These are phyloP conservation scores for Murraya koenigii DNA, from an alignment of 345 rosid genomes.

Conservation along the genomic window DNA sequence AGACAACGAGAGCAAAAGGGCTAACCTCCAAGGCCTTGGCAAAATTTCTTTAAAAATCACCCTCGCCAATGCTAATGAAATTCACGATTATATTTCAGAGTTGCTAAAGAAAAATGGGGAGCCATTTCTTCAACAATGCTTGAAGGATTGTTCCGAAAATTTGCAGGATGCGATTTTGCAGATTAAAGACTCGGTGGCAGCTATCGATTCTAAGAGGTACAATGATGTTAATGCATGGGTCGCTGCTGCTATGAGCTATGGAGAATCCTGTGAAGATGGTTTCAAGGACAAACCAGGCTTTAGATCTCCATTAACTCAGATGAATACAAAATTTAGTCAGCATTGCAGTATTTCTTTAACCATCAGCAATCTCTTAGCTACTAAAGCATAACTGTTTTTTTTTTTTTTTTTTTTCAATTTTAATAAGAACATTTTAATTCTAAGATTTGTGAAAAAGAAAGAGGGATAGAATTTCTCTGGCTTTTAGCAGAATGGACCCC, in stretches of 20 bases:
- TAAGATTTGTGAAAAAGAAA: no score
- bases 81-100: not conserved
- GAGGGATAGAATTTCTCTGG: no score
- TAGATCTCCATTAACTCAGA: constrained; percentile 18
- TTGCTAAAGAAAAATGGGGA: not conserved
- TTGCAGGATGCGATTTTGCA: constrained; percentile 22
- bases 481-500: no score
- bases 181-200: constrained; percentile 21
- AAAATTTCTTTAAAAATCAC: constrained; percentile 4
- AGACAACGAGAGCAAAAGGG: not conserved
- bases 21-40: constrained; percentile 15
- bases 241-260: constrained; percentile 24
- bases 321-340: constrained; percentile 11
- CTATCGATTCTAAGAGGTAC: constrained; percentile 5
- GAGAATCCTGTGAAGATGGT: constrained; percentile 28
- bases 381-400: not conserved
- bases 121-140: constrained; percentile 11
- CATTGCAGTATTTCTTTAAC: constrained; percentile 19
- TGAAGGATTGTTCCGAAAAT: constrained; percentile 20
- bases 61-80: not conserved
- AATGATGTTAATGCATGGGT: constrained; percentile 21
- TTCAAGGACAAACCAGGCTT: constrained; percentile 3
- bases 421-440: no score
- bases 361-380: constrained; percentile 10
- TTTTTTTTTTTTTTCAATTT: no score